Evolutionary conservation across 108 stramenopile species (phyloP).

Genomic region (Halocafeteria seosinensis): DNA sequence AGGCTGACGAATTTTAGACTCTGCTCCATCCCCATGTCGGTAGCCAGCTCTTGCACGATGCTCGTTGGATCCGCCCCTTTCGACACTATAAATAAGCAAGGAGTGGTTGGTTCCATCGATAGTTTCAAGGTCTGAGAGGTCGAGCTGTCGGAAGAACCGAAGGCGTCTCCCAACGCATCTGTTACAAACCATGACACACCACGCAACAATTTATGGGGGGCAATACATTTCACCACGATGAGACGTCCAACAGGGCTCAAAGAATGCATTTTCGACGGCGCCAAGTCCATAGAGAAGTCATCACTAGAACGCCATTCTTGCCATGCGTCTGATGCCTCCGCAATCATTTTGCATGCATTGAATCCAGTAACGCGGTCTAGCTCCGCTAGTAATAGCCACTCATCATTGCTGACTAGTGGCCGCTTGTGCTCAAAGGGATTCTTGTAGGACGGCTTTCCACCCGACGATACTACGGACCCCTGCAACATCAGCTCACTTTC

Average conservation of each 20-base stretch:
- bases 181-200: conserved; percentile 13
- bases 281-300: conserved; percentile 13
- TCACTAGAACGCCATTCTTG: neutral
- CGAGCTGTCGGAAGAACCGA: conserved; percentile 24
- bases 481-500: neutral
- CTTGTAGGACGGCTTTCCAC: neutral
- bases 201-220: neutral
- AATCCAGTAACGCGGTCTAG: neutral
- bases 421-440: neutral
- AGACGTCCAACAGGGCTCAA: conserved; percentile 24
- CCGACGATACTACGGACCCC: neutral
- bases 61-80: conserved; percentile 46
- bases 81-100: conserved; percentile 49
- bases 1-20: conserved; percentile 35
- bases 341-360: neutral
- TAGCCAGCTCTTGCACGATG: conserved; percentile 39
- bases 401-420: neutral
- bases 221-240: conserved; percentile 27
- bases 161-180: conserved; percentile 21
- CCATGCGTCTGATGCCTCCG: neutral
- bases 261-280: neutral
- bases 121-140: conserved; percentile 37
- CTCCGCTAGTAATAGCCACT: neutral
- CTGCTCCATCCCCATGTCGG: conserved; percentile 25
- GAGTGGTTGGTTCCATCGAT: conserved; percentile 39